Conservation (phyloP, 2,329 filamentous ascomycete species). For the Aschersonia sp. region DNA sequence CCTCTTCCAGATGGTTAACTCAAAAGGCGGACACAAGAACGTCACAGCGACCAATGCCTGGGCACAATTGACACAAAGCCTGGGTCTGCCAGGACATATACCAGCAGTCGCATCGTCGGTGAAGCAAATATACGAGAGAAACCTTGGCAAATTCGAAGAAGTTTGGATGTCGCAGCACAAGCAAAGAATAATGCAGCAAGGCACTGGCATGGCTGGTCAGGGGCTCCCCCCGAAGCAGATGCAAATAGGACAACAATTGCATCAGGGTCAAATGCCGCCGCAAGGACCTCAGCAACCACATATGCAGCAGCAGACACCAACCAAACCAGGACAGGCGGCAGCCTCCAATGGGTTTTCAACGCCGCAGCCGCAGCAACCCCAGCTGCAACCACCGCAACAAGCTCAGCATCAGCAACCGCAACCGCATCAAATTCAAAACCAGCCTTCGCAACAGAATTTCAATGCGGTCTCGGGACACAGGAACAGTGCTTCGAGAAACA, state of each 20-base stretch:
- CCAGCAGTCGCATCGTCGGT: slow-evolving; percentile 57
- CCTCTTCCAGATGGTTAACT: slow-evolving; percentile 59
- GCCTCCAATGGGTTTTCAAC: slow-evolving; percentile 20
- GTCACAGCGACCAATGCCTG: slow-evolving; percentile 59
- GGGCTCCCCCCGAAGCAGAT: slow-evolving; percentile 20
- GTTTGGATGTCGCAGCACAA: slow-evolving; percentile 44
- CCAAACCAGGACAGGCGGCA: slow-evolving; percentile 24
- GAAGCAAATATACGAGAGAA: slow-evolving; percentile 59
- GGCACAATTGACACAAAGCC: slow-evolving; percentile 52
- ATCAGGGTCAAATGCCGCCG: slow-evolving; percentile 15
- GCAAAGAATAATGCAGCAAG: slow-evolving; percentile 35
- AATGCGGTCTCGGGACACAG: slow-evolving; percentile 13
- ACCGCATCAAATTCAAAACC: slow-evolving; percentile 8
- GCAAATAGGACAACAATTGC: slow-evolving; percentile 21
- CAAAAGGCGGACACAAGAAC: slow-evolving; percentile 65
- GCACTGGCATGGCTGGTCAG: slow-evolving; percentile 4
- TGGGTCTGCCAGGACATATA: slow-evolving; percentile 49
- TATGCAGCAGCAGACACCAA: slow-evolving; percentile 22
- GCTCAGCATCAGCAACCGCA: slow-evolving; percentile 11
- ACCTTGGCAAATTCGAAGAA: slow-evolving; percentile 64
- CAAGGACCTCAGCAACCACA: slow-evolving; percentile 14
- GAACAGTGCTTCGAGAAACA: slow-evolving; percentile 36
- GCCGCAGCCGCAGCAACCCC: slow-evolving; percentile 11
- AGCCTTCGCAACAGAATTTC: slow-evolving; percentile 18
- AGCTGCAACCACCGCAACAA: slow-evolving; percentile 1